Evolutionary conservation across 2,329 filamentous ascomycete genomes (phyloP).

Genomic region (Herpomyces periplanetae): DNA sequence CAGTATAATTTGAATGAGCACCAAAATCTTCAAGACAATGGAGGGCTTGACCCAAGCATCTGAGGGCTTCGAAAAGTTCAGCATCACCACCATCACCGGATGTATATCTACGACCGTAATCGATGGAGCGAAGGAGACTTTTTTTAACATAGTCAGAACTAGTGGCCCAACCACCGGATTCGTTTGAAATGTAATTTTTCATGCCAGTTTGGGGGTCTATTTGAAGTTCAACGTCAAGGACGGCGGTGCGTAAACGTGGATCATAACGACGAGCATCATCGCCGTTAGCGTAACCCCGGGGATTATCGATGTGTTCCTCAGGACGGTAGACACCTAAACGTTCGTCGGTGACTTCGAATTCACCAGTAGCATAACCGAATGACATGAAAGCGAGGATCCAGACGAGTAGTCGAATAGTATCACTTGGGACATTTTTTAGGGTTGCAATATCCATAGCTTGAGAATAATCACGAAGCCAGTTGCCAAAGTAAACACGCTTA

Average conservation of each 20-base stretch:
- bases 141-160: slow-evolving; percentile 35
- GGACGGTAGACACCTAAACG: slow-evolving; percentile 40
- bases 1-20: slow-evolving; percentile 70
- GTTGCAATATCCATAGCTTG: slow-evolving; percentile 78
- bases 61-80: slow-evolving; percentile 57
- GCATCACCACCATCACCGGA: slow-evolving; percentile 18
- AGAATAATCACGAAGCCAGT: slow-evolving; percentile 78
- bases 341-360: slow-evolving; percentile 47
- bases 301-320: slow-evolving; percentile 56
- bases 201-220: too few species aligned
- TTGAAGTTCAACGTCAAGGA: slow-evolving; percentile 50
- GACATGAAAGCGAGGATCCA: slow-evolving; percentile 66
- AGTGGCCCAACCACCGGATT: slow-evolving; percentile 34
- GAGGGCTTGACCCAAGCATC: slow-evolving; percentile 46
- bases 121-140: slow-evolving; percentile 30
- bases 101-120: slow-evolving; percentile 36
- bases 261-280: slow-evolving; percentile 50
- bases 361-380: slow-evolving; percentile 42
- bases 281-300: slow-evolving; percentile 62
- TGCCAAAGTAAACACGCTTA: slow-evolving; percentile 72
- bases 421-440: slow-evolving; percentile 54
- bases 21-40: slow-evolving; percentile 78
- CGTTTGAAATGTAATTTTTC: slow-evolving; percentile 84
- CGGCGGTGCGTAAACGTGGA: slow-evolving; percentile 31
- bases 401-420: slow-evolving; percentile 57